Percentiles rank a stretch among this genome's conserved stretches.
These are phyloP conservation scores for Cutaneotrichosporon sp. DNA, from an alignment of 1,284 basidiomycete genomes.

Conservation along the genomic window DNA sequence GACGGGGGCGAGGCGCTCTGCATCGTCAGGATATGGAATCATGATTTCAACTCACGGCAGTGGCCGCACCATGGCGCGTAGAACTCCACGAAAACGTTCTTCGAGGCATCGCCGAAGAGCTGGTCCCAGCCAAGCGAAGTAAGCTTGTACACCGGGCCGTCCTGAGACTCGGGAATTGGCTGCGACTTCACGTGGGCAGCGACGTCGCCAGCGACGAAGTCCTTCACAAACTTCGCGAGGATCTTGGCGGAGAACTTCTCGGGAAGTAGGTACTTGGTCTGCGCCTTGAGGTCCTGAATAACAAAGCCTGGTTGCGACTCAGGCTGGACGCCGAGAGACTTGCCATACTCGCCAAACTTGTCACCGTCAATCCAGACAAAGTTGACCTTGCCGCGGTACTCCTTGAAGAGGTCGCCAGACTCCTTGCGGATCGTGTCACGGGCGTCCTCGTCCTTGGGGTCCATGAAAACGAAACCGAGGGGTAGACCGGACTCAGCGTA, in stretches of 20 bases:
- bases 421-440: slow-evolving; percentile 64
- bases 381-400: slow-evolving; percentile 83
- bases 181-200: slow-evolving; percentile 85
- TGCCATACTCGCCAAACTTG: slow-evolving; percentile 93
- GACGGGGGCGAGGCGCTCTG: slow-evolving; percentile 72
- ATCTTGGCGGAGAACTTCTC: slow-evolving; percentile 51
- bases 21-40: no score
- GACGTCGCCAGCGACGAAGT: slow-evolving; percentile 67
- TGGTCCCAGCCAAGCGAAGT: slow-evolving; percentile 89
- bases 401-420: slow-evolving; percentile 70
- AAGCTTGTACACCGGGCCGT: slow-evolving; percentile 74
- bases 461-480: slow-evolving; percentile 91
- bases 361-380: slow-evolving; percentile 97
- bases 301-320: slow-evolving; percentile 89
- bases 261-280: slow-evolving; percentile 83
- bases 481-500: slow-evolving; percentile 82
- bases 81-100: slow-evolving; percentile 96
- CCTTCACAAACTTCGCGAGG: slow-evolving; percentile 61
- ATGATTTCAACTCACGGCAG: slow-evolving; percentile 41
- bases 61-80: slow-evolving; percentile 84
- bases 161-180: slow-evolving; percentile 76
- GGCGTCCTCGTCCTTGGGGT: slow-evolving; percentile 59
- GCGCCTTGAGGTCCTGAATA: slow-evolving; percentile 75
- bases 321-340: slow-evolving; percentile 78
- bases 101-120: slow-evolving; percentile 75